Evolutionary conservation across 2,329 filamentous ascomycete genomes (phyloP), one percentile per base, ranked within the genome.

Genomic region (Truncatella angustata): DNA sequence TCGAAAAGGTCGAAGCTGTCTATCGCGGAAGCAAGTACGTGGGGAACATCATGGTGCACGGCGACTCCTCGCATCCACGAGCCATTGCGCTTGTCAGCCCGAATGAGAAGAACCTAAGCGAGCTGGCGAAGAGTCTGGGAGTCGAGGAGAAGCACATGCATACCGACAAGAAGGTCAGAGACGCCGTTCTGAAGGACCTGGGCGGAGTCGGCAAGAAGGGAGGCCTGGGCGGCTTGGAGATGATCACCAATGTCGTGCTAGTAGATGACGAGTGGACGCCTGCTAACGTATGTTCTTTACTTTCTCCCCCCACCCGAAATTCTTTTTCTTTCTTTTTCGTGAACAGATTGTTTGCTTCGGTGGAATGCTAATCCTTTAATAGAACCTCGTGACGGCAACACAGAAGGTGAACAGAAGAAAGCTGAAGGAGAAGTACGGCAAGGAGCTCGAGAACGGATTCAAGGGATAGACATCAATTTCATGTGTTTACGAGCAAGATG

Each of bases 1-100:
- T 99, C 4, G 93, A 97, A 77, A 97, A 92, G 77, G 85, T 97
- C 54, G 93, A 97, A 74, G 88, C 92, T 3, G 80, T 96, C 50
- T 97, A 97, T 75, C 87, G 92, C 56, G 86, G 90, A 42, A 83
- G 82, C 9, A 80, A 84, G n/a, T 82, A 88, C 9, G 90, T 96
- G 18, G 82, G 82, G 54, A 96, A 96, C 73, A 85, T 97, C 66
- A 94, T 94, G 77, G 81, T 96, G 37, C 88, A 94, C 65, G 92
- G 90, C 37, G 88, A 90, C 54, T 72, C 81, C 58, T 82, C 87
- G 60, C 83, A 90, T 69, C 79, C 83, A 56, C 90, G 90, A 65
- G 90, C 92, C 6, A 80, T 97, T 53, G 92, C 91, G 32, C 82
- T 97, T 61, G 87, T 97, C 55, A 78, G 84, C 60, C 80, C 85